These are phyloP conservation scores for Boletus reticuloceps DNA, from an alignment of 768 basidiomycete genomes.

Conservation along the genomic window DNA sequence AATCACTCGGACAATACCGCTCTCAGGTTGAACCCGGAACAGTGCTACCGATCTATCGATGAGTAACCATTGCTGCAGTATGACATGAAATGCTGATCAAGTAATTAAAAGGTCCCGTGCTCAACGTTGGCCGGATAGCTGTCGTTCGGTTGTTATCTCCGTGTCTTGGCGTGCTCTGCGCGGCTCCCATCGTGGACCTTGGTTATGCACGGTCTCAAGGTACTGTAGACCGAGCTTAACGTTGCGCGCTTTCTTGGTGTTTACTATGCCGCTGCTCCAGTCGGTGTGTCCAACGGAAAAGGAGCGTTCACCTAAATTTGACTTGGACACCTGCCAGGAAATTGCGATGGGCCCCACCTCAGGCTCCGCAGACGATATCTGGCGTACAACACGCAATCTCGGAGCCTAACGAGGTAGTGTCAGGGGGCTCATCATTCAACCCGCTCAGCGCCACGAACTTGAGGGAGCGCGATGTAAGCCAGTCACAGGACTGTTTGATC, in stretches of 20 bases:
- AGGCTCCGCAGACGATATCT: slow-evolving; percentile 17
- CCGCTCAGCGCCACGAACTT: slow-evolving; percentile 2
- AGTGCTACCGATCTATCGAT: too few relatives aligned
- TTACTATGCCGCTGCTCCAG: slow-evolving; percentile 25
- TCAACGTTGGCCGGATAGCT: not conserved
- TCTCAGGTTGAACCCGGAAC: too few relatives aligned
- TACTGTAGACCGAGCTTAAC: slow-evolving; percentile 8
- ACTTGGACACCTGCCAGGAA: slow-evolving; percentile 5
- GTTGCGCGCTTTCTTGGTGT: slow-evolving; percentile 26
- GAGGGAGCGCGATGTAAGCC: slow-evolving; percentile 7
- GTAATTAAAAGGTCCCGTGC: not conserved
- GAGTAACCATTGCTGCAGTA: too few relatives aligned
- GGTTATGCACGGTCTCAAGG: slow-evolving; percentile 30
- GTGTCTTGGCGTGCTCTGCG: slow-evolving; percentile 1
- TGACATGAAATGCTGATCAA: too few relatives aligned
- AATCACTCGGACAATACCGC: too few relatives aligned
- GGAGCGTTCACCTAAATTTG: not conserved
- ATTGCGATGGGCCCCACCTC: slow-evolving; percentile 31
- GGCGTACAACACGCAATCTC: slow-evolving; percentile 25
- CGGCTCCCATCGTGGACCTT: slow-evolving; percentile 17
- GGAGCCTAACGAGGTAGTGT: slow-evolving; percentile 18
- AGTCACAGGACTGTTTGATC: slow-evolving; percentile 33
- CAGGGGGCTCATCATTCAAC: slow-evolving; percentile 31
- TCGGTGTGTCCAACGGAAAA: slow-evolving; percentile 9
- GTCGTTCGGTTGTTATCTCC: not conserved